A percentile compares a stretch with the other conserved stretches of the same genome.
Conservation (phyloP, 371 early-diverging fungal species). For the Nematocida major region DNA sequence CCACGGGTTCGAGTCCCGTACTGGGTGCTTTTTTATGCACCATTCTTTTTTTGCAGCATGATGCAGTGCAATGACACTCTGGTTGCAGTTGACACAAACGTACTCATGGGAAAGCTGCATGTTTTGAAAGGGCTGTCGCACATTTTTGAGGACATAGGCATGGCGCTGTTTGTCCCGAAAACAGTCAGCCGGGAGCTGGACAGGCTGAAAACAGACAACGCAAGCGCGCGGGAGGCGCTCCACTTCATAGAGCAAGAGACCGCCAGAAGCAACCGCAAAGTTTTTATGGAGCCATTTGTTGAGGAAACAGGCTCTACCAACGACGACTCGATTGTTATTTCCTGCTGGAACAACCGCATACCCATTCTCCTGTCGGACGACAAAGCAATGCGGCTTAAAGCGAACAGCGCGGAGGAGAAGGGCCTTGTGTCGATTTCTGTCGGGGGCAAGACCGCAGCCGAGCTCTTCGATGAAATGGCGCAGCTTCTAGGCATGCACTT, state of each 20-base stretch:
- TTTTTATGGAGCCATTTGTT: constrained; percentile 17
- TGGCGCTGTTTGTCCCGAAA: constrained; percentile 21
- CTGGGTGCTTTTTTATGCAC: background rate
- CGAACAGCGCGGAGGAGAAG: background rate
- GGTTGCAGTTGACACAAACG: constrained; percentile 44
- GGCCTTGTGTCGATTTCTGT: background rate
- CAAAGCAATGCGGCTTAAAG: constrained; percentile 17
- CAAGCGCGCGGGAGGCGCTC: constrained; percentile 5
- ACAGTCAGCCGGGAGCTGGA: constrained; percentile 35
- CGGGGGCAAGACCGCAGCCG: background rate
- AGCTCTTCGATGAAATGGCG: constrained; percentile 9
- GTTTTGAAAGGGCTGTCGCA: background rate
- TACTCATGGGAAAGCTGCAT: constrained; percentile 14
- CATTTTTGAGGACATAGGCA: background rate
- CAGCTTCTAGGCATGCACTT: background rate
- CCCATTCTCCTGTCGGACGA: constrained; percentile 12
- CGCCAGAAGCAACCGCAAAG: background rate
- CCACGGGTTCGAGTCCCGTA: constrained; percentile 39
- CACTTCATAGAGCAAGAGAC: constrained; percentile 28
- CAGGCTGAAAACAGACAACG: background rate
- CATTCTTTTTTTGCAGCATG: background rate
- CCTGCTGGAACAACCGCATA: constrained; percentile 34
- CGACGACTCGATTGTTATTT: constrained; percentile 37
- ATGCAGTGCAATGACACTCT: background rate
- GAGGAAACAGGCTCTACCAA: background rate